phyloP scores from a whole-genome alignment of 345 rosid genomes.

The Melastoma malabathricum region DNA sequence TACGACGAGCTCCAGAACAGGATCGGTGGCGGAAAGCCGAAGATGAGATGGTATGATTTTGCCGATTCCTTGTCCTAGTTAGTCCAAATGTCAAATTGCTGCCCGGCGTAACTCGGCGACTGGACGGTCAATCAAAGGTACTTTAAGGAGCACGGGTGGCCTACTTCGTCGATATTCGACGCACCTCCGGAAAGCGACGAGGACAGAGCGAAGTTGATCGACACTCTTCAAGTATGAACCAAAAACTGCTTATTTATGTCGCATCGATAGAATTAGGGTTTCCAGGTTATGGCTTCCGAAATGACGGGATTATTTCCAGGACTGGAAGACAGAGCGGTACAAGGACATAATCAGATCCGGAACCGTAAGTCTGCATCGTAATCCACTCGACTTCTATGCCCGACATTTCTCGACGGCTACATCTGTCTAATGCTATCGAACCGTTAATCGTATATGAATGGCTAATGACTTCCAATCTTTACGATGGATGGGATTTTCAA shows the following conservation, averaged over 20 bases:
- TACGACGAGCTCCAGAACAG: constrained; percentile 77
- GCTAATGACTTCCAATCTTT: background rate
- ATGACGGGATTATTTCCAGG: constrained; percentile 25
- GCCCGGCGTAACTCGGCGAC: background rate
- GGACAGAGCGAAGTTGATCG: constrained; percentile 57
- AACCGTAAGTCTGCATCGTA: constrained; percentile 38
- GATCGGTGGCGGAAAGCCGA: constrained; percentile 92
- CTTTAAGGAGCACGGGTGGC: constrained; percentile 92
- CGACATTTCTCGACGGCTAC: background rate
- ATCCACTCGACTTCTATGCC: background rate
- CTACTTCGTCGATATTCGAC: constrained; percentile 48
- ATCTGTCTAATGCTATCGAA: too few relatives aligned
- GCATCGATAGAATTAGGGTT: background rate
- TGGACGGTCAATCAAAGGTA: constrained; percentile 29
- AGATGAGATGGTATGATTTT: constrained; percentile 61
- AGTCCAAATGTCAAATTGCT: background rate
- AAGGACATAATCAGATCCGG: constrained; percentile 89
- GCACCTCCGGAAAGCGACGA: constrained; percentile 52
- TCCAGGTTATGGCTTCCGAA: background rate
- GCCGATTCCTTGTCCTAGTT: background rate
- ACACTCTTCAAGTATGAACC: constrained; percentile 56
- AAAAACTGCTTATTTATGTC: background rate
- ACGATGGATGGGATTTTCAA: constrained; percentile 2
- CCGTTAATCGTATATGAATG: background rate
- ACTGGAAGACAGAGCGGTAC: constrained; percentile 95